Conservation (phyloP, 495 filamentous ascomycete genomes). For the Hypomontagnella monticulosa region DNA sequence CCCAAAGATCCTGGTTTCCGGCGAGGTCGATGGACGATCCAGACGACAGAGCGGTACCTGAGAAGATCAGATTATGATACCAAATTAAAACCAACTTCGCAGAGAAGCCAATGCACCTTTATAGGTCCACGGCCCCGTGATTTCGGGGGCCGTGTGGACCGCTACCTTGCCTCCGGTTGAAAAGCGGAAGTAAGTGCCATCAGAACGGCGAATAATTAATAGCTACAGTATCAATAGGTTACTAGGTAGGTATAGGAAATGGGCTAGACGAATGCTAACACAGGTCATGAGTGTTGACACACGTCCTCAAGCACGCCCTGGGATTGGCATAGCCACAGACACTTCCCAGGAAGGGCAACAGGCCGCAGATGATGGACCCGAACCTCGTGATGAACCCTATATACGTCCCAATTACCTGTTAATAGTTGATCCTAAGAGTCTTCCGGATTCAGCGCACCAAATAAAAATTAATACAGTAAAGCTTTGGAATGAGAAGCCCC, state of each 20-base stretch:
- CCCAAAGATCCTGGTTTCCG: too few species aligned
- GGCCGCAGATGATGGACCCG: too few species aligned
- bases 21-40: too few species aligned
- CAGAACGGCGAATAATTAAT: slow-evolving; percentile 69
- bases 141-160: slow-evolving; percentile 64
- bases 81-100: neutral
- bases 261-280: neutral
- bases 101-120: slow-evolving; percentile 50
- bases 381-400: neutral
- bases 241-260: neutral
- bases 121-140: slow-evolving; percentile 73
- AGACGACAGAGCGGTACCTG: too few species aligned
- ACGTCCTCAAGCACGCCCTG: too few species aligned
- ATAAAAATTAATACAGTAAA: too few species aligned
- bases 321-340: too few species aligned
- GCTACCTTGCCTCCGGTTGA: slow-evolving; percentile 69
- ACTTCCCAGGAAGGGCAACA: too few species aligned
- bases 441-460: neutral
- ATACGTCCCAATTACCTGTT: neutral
- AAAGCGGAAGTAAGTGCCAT: slow-evolving; percentile 80
- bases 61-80: neutral
- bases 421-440: neutral
- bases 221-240: neutral
- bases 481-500: too few species aligned
- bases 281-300: too few species aligned